phyloP scores from a whole-genome alignment of 176 grass and related monocot genomes.

The Melocanna baccifera region DNA sequence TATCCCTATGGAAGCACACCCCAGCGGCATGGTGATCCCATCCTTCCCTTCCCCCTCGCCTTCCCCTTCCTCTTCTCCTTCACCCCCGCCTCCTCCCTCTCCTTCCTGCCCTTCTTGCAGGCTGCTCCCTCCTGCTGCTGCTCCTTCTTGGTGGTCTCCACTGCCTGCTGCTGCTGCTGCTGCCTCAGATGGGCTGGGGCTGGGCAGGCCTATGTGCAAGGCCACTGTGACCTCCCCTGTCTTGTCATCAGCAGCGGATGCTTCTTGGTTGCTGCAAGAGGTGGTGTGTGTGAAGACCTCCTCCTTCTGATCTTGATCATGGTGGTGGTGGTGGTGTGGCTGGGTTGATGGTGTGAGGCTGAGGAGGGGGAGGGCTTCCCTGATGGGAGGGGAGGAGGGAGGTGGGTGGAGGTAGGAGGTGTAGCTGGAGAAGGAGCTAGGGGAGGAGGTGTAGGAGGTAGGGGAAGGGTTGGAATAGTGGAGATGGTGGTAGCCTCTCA shows the following conservation, averaged over 20 bases:
- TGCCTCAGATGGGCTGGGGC: slow-evolving; percentile 29
- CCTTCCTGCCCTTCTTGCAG: neutral
- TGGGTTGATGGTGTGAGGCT: slow-evolving; percentile 39
- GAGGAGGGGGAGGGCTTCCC: slow-evolving; percentile 73
- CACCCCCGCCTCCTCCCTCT: neutral
- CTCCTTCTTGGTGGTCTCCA: neutral
- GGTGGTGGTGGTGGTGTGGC: neutral
- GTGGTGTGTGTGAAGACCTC: neutral
- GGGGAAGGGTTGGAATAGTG: slow-evolving; percentile 30
- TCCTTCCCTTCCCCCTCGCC: slow-evolving; percentile 25
- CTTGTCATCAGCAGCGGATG: neutral
- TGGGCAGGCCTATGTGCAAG: slow-evolving; percentile 76
- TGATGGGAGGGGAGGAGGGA: slow-evolving; percentile 59
- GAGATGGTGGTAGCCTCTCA: slow-evolving; percentile 40
- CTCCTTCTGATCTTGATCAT: slow-evolving; percentile 13
- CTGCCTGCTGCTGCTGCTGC: neutral
- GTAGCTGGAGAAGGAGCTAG: slow-evolving; percentile 20
- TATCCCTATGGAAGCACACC: slow-evolving; percentile 50
- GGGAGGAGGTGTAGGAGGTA: neutral
- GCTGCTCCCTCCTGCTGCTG: neutral
- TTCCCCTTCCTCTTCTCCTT: neutral
- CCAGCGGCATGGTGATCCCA: slow-evolving; percentile 12
- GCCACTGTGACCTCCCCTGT: slow-evolving; percentile 60
- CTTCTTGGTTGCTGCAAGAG: neutral
- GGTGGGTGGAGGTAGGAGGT: slow-evolving; percentile 37